Evolutionary conservation across 129 eudicot species (phyloP), one percentile per base, ranked within the genome.

Genomic region (Centrapalus pauciflorus): DNA sequence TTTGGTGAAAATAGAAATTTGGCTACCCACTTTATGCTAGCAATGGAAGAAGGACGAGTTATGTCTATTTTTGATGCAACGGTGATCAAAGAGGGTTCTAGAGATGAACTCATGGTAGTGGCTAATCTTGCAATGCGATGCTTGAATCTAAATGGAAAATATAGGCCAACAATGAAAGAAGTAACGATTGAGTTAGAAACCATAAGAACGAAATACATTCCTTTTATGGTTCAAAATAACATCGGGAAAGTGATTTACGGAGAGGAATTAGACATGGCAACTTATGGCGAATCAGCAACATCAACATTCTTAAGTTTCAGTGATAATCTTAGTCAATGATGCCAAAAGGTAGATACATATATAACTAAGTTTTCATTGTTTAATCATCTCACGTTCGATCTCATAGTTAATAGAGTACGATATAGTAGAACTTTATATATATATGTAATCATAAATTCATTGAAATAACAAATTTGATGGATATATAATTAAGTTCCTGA

Each of bases 81-180:
- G 2, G 24, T 69, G 19, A 8, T 41, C 1, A 62, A 55, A 16
- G 81, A 76, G 29, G 72, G 75, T 9, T 54, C 40, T 9, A 33
- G 24, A 16, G 76, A 76, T 6, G 50, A 69, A 41, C 34, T 76
- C 0, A 1, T 49, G 28, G 34, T 12, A 2, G 66, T 29, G 10
- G 72, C 81, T 4, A 50, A 35, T 4, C 19, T 76, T 2, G 69
- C 69, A 11, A 21, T 24, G 33, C 20, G 66, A 37, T 76, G 81
- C 71, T 64, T 76, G 1, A 51, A 48, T 50, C 3, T 69, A 38
- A 51, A 68, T 1, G 64, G 80, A 8, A 62, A 37, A 6, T 5
- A 11, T 21, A 73, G 71, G 64, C 77, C 77, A 26, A 73, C 78
- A 37, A 76, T 76, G 80, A 76, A 60, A 51, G 80, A 76, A 61